These are phyloP conservation scores for Naematelia encephala DNA, from an alignment of 768 basidiomycete genomes.

Conservation along the genomic window DNA sequence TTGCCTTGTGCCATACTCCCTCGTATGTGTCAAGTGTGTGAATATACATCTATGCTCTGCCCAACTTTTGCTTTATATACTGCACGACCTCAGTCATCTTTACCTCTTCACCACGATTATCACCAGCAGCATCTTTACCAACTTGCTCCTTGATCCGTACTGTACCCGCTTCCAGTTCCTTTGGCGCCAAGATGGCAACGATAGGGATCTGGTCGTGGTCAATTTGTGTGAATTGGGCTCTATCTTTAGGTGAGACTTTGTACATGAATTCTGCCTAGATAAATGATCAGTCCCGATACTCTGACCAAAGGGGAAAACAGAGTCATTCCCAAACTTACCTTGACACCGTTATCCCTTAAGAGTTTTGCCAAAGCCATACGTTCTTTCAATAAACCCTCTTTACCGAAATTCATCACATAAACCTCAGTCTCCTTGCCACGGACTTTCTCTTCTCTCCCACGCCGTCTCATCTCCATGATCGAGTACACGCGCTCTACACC, in stretches of 20 bases:
- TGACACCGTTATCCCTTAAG: conserved; percentile 80
- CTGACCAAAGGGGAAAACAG: neutral
- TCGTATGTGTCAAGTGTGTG: too few relatives aligned
- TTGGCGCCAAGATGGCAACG: conserved; percentile 82
- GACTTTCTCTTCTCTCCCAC: conserved; percentile 58
- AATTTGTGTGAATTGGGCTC: conserved; percentile 79
- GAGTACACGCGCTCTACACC: conserved; percentile 93
- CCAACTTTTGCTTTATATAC: conserved; percentile 57
- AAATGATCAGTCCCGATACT: neutral
- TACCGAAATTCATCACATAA: conserved; percentile 83
- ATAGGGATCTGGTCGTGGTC: conserved; percentile 92
- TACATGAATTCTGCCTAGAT: conserved; percentile 82
- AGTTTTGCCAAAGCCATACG: conserved; percentile 74
- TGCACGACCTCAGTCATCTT: conserved; percentile 61
- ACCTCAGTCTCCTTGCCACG: conserved; percentile 89
- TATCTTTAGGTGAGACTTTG: conserved; percentile 85
- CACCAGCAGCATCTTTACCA: conserved; percentile 59
- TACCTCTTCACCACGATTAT: conserved; percentile 64
- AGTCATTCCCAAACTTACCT: conserved; percentile 56
- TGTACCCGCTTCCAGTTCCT: conserved; percentile 76
- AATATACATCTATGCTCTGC: neutral
- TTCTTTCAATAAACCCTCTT: conserved; percentile 77
- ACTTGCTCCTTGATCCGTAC: conserved; percentile 90
- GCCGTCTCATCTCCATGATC: conserved; percentile 77
- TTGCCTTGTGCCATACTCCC: too few relatives aligned